These are phyloP conservation scores for Neonectria neomacrospora DNA, from an alignment of 2,329 filamentous ascomycete genomes.

Conservation along the genomic window DNA sequence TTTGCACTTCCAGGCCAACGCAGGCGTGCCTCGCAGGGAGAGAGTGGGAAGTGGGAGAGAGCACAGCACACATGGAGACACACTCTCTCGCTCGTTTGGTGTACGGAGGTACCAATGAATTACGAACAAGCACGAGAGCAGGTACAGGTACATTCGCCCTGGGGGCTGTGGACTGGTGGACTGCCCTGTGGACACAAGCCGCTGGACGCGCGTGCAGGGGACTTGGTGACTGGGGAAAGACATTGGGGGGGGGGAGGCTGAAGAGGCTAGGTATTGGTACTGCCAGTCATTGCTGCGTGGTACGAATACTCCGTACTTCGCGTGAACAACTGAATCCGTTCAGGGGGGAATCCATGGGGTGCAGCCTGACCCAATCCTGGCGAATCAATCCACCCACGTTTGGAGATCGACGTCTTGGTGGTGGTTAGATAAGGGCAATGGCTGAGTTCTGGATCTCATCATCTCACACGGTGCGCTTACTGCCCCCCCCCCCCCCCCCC, in stretches of 20 bases:
- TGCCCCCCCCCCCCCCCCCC: conserved; percentile 4
- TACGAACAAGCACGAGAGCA: conserved; percentile 21
- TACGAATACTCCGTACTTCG: background rate
- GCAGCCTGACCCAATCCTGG: conserved; percentile 35
- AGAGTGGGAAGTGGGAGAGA: too few species aligned
- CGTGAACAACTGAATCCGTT: conserved; percentile 31
- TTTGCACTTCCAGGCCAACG: conserved; percentile 12
- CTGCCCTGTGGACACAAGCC: conserved; percentile 24
- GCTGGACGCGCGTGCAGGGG: conserved; percentile 42
- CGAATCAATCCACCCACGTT: conserved; percentile 52
- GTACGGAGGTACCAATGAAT: conserved; percentile 22
- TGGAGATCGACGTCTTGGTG: conserved; percentile 37
- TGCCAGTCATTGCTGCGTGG: background rate
- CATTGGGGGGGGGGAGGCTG: conserved; percentile 18
- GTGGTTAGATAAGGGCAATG: conserved; percentile 36
- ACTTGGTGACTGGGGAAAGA: conserved; percentile 19
- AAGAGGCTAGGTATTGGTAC: conserved; percentile 21
- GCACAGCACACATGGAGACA: too few species aligned
- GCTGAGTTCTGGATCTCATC: background rate
- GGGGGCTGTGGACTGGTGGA: background rate
- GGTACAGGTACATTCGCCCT: conserved; percentile 33
- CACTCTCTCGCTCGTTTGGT: conserved; percentile 12
- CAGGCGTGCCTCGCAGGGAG: conserved; percentile 6
- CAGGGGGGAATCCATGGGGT: conserved; percentile 33
- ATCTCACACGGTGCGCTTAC: conserved; percentile 16